Evolutionary conservation across 805 yeast genomes (phyloP).

Genomic region (Saccharomycopsis fibuligera): DNA sequence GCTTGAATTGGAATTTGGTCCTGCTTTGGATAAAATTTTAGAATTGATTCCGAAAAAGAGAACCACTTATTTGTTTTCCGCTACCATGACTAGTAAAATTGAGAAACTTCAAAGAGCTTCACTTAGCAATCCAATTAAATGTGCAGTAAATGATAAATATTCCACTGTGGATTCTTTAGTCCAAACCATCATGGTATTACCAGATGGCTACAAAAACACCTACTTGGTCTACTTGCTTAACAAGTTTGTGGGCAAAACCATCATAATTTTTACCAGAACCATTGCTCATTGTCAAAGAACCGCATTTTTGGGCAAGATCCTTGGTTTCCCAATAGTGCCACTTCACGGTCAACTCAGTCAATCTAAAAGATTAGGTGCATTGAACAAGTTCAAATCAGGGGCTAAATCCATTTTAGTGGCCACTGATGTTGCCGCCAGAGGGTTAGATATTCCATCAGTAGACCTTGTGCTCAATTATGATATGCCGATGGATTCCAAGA

Average conservation of each 20-base stretch:
- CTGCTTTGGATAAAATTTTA: constrained; percentile 81
- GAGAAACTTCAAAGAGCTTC: constrained; percentile 94
- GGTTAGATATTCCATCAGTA: constrained; percentile 76
- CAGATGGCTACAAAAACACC: constrained; percentile 90
- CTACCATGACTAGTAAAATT: constrained; percentile 95
- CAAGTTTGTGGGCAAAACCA: constrained; percentile 78
- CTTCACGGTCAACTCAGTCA: constrained; percentile 89
- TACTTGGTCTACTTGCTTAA: constrained; percentile 74
- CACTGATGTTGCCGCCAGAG: constrained; percentile 87
- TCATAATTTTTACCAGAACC: constrained; percentile 87
- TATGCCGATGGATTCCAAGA: constrained; percentile 78
- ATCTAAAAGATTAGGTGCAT: constrained; percentile 75
- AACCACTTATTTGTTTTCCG: constrained; percentile 82
- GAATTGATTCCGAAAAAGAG: constrained; percentile 75
- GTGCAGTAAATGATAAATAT: constrained; percentile 82
- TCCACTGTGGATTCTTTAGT: constrained; percentile 91
- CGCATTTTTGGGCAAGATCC: constrained; percentile 67
- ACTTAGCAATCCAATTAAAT: constrained; percentile 77
- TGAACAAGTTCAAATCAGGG: constrained; percentile 73
- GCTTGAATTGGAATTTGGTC: constrained; percentile 94
- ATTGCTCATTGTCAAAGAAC: constrained; percentile 93
- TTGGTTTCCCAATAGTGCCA: constrained; percentile 88
- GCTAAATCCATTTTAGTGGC: constrained; percentile 65
- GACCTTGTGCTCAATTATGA: constrained; percentile 74
- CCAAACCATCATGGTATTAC: constrained; percentile 83